Evolutionary conservation across 768 basidiomycete genomes (phyloP), one percentile per base, ranked within the genome.

Genomic region (Gymnopilus dilepis): DNA sequence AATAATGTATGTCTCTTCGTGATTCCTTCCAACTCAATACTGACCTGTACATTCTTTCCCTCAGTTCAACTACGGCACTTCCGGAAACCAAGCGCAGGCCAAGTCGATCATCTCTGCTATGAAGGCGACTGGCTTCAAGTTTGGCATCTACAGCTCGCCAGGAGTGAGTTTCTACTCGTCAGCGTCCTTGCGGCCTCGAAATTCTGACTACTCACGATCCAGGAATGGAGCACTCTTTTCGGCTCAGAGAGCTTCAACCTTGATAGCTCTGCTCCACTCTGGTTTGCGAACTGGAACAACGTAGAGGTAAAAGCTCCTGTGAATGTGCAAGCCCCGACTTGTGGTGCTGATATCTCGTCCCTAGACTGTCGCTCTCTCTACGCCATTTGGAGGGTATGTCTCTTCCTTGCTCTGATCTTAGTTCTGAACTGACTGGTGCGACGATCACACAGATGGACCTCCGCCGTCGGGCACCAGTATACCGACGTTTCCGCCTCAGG

Each of bases 401-500:
- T 28, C 4, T 11, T 21, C 11, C 21, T 11, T 37, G 9, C 9
- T 22, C 13, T 47, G n/a, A 22, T 41, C 4, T 6, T 5, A 30
- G 2, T 19, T 33, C 19, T 5, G 30, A n/a, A n/a, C 31, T 31
- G 17, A 52, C 22, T 11, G 3, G 34, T 1, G 11, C 33, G 5
- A 21, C n/a, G n/a, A n/a, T 28, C 21, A 24, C 34, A 4, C 24
- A 68, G 67, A 60, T 69, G 69, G 69, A 68, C 70, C 15, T 55
- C 65, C 5, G 68, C 70, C 28, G 67, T 70, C 15, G 70, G 70
- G 2, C 65, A 72, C 45, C 71, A 72, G 37, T 71, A 72, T 42
- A 71, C 69, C 8, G 70, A 72, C 37, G 58, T 61, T 2, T 70
- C 70, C 9, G 71, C 71, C 6, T 72, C 71, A 5, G 71, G 70